Percentiles rank a stretch among this genome's conserved stretches.
These are phyloP conservation scores for Phytomonas sp. DNA, from an alignment of 208 protist genomes.

Conservation along the genomic window DNA sequence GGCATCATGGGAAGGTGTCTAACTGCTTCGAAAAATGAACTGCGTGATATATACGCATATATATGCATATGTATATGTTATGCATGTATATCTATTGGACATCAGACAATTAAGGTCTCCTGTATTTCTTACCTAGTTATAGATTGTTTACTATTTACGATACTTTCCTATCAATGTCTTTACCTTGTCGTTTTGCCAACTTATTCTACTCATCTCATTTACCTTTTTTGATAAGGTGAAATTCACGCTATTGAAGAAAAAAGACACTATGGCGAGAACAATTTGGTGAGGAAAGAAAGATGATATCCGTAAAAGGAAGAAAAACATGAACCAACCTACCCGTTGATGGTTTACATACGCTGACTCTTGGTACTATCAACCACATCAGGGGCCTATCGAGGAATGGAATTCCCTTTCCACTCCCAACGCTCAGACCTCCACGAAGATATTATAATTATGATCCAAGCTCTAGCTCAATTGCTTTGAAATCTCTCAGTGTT, in stretches of 20 bases:
- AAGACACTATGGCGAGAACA: background rate
- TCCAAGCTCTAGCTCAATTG: no score
- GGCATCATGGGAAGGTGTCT: background rate
- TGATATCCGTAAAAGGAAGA: background rate
- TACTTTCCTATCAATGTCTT: background rate
- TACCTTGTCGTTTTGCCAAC: background rate
- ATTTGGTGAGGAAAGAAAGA: background rate
- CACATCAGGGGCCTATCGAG: background rate
- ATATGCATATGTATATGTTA: conserved; percentile 15
- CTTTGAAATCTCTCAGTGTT: no score
- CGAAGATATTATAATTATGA: no score
- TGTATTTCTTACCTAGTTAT: background rate
- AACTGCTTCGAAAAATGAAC: conserved; percentile 3
- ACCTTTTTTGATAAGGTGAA: background rate
- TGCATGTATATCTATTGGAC: conserved; percentile 2
- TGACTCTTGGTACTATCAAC: background rate
- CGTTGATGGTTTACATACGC: background rate
- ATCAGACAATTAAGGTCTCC: conserved; percentile 2
- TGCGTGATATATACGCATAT: background rate
- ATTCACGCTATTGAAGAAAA: background rate
- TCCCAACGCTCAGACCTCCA: background rate
- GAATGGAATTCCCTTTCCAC: background rate
- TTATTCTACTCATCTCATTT: background rate
- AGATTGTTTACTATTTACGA: background rate
- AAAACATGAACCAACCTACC: background rate